Percentiles rank a stretch among this genome's conserved stretches.
Conservation (phyloP, 352 stramenopile genomes). For the Phytopythium litorale region DNA sequence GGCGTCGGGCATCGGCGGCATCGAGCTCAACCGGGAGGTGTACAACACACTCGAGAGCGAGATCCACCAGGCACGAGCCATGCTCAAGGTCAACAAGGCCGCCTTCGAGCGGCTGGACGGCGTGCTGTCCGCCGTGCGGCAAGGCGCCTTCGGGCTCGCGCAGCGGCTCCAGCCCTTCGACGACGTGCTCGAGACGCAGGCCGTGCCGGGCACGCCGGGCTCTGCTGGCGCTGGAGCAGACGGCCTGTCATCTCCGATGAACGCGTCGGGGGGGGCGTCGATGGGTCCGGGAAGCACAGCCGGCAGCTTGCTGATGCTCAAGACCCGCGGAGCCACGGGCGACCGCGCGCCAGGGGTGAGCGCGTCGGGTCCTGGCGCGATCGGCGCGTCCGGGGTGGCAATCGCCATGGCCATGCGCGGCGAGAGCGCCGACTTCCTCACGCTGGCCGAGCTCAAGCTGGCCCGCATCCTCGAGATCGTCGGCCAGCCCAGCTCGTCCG, state of each 20-base stretch:
- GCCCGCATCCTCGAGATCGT: constrained; percentile 75
- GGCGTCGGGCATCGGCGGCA: constrained; percentile 65
- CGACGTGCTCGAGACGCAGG: constrained; percentile 41
- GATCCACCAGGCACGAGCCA: constrained; percentile 67
- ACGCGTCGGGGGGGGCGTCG: not conserved
- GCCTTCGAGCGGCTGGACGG: constrained; percentile 68
- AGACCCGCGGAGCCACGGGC: not conserved
- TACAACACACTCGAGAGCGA: constrained; percentile 77
- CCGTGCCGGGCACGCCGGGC: not conserved
- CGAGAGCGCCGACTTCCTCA: constrained; percentile 53
- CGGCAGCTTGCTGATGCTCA: not conserved
- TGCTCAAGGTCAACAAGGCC: constrained; percentile 75
- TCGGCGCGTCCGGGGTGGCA: not conserved
- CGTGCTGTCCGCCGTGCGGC: constrained; percentile 68
- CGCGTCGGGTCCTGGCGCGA: not conserved
- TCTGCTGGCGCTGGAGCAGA: not conserved
- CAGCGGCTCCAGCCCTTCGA: constrained; percentile 69
- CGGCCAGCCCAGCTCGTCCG: constrained; percentile 60
- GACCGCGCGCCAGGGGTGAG: not conserved
- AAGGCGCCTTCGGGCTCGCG: constrained; percentile 69
- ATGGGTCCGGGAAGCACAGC: not conserved
- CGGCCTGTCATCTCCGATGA: not conserved
- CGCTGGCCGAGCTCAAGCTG: constrained; percentile 67
- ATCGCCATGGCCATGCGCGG: constrained; percentile 2
- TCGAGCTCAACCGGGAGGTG: constrained; percentile 77